Evolutionary conservation across 2,329 filamentous ascomycete species (phyloP).

Genomic region (Helminthosporium solani): DNA sequence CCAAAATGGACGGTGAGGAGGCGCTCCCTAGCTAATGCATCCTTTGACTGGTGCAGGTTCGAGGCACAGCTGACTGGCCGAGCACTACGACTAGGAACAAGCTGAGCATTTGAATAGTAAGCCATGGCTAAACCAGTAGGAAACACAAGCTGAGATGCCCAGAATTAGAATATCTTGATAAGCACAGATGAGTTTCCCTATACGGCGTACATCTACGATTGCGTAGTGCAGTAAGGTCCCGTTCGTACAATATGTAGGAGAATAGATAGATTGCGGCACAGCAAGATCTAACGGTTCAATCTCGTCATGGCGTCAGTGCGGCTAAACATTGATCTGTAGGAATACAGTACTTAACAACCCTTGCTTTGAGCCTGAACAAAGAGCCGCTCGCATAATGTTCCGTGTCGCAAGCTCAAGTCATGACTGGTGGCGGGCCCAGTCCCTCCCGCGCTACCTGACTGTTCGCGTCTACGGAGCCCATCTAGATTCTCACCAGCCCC

Average conservation of each 20-base stretch:
- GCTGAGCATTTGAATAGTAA: too few relatives aligned
- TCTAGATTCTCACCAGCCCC: constrained; percentile 6
- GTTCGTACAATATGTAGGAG: too few relatives aligned
- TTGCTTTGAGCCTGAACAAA: constrained; percentile 1
- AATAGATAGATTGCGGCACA: constrained; percentile 10
- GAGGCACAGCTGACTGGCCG: too few relatives aligned
- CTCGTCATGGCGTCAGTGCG: constrained; percentile 4
- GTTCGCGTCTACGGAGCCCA: constrained; percentile 18
- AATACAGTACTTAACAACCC: constrained; percentile 5
- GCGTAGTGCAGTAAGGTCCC: too few relatives aligned
- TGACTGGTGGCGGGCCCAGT: constrained; percentile 12
- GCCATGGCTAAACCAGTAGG: neutral
- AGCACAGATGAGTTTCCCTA: too few relatives aligned
- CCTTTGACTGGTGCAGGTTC: too few relatives aligned
- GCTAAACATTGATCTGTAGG: neutral
- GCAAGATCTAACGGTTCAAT: constrained; percentile 1
- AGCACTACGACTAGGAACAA: too few relatives aligned
- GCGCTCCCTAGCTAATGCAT: too few relatives aligned
- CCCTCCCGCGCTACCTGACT: constrained; percentile 16
- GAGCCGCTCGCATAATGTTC: constrained; percentile 16
- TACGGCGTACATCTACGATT: too few relatives aligned
- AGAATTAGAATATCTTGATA: too few relatives aligned
- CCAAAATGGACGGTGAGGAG: neutral
- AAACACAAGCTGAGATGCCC: too few relatives aligned
- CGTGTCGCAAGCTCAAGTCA: constrained; percentile 17